Percentiles rank a stretch among this genome's conserved stretches.
phyloP scores from a whole-genome alignment of 768 basidiomycete species.

The Favolaschia claudopus region DNA sequence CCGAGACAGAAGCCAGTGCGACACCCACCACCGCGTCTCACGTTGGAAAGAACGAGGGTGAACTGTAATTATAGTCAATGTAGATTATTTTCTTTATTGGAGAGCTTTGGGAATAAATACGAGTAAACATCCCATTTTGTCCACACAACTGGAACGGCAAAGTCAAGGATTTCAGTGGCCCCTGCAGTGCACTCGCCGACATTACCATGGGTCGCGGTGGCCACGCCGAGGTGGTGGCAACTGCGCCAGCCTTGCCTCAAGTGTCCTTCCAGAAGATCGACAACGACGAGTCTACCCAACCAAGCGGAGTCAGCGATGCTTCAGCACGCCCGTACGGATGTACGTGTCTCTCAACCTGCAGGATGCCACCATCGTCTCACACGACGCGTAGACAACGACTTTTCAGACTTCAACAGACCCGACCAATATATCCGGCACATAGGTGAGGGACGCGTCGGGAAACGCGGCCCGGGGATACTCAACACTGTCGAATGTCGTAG shows the following conservation, averaged over 20 bases:
- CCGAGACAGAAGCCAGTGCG: background rate
- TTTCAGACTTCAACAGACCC: constrained; percentile 75
- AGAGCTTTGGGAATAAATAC: background rate
- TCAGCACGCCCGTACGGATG: constrained; percentile 78
- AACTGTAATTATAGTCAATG: constrained; percentile 7
- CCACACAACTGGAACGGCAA: no score
- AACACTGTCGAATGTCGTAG: constrained; percentile 49
- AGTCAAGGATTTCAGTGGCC: no score
- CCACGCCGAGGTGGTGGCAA: constrained; percentile 37
- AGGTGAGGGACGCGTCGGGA: constrained; percentile 54
- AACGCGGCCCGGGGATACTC: constrained; percentile 10
- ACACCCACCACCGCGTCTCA: background rate
- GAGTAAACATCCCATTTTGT: background rate
- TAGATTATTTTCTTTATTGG: background rate
- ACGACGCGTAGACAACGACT: constrained; percentile 56
- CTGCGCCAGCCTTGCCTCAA: constrained; percentile 57
- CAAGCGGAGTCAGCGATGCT: constrained; percentile 67
- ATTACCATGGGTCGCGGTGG: constrained; percentile 51
- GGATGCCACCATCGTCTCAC: background rate
- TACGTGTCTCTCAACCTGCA: constrained; percentile 44
- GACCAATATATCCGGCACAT: constrained; percentile 93
- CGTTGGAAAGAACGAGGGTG: constrained; percentile 16
- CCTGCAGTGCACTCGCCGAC: no score
- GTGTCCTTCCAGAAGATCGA: constrained; percentile 72
- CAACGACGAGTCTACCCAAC: constrained; percentile 67